Evolutionary conservation across 1,139 yeast genomes (phyloP).

Genomic region (Protomyces arabidopsidicola): DNA sequence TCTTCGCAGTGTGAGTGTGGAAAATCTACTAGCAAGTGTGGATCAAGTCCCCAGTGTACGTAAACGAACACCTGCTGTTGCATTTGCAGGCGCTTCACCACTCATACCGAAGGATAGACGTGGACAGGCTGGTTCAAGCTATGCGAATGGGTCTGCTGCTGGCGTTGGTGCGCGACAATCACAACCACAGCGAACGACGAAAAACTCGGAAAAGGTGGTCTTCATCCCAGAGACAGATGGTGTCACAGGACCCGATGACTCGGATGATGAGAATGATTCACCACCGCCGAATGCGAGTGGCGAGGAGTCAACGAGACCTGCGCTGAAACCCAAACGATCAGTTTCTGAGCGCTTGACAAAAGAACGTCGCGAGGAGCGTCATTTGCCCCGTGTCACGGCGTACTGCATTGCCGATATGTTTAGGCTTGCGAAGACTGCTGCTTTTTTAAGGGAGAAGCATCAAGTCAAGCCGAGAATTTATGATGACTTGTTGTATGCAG

Average conservation of each 20-base stretch:
- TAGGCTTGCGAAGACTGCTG: conserved; percentile 57
- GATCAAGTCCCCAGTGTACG: conserved; percentile 25
- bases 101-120: neutral
- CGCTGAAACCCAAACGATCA: conserved; percentile 10
- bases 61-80: conserved; percentile 23
- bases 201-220: conserved; percentile 33
- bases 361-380: conserved; percentile 26
- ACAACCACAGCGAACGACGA: conserved; percentile 31
- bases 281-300: conserved; percentile 15
- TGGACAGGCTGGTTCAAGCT: neutral
- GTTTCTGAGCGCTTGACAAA: conserved; percentile 25
- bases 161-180: conserved; percentile 16
- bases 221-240: conserved; percentile 31
- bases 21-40: conserved; percentile 19
- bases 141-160: conserved; percentile 12
- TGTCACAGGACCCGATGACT: conserved; percentile 19
- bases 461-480: conserved; percentile 79
- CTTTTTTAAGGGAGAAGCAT: conserved; percentile 64
- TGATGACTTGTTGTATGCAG: conserved; percentile 86
- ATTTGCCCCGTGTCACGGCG: conserved; percentile 72
- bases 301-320: neutral
- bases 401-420: conserved; percentile 82
- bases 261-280: conserved; percentile 22
- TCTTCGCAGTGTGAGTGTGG: conserved; percentile 19
- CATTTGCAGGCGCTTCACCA: conserved; percentile 23